Conservation (phyloP, 2,329 filamentous ascomycete genomes). For the Xylaria sp. region DNA sequence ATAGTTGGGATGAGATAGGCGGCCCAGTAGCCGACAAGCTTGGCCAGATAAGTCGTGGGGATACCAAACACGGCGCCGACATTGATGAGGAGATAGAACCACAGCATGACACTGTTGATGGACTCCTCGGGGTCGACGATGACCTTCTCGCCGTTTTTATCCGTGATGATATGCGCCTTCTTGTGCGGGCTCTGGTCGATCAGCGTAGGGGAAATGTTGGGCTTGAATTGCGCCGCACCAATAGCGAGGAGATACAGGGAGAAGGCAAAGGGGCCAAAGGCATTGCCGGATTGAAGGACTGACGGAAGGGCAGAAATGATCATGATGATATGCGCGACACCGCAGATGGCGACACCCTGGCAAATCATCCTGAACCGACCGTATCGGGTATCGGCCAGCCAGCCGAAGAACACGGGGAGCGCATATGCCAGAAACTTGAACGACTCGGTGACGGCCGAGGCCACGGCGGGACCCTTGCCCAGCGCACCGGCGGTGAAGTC, state of each 20-base stretch:
- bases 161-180: conserved; percentile 61
- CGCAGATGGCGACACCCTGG: conserved; percentile 48
- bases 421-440: conserved; percentile 60
- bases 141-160: conserved; percentile 68
- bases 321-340: conserved; percentile 51
- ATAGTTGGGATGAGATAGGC: conserved; percentile 57
- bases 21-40: conserved; percentile 61
- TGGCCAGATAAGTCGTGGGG: conserved; percentile 61
- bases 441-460: conserved; percentile 57
- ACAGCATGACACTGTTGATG: conserved; percentile 72
- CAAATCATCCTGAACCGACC: conserved; percentile 52
- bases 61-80: conserved; percentile 62
- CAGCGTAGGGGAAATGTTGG: conserved; percentile 75
- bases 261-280: conserved; percentile 68
- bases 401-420: conserved; percentile 55
- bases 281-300: conserved; percentile 57
- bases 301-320: conserved; percentile 48
- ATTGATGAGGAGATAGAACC: conserved; percentile 66
- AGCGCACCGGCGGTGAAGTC: conserved; percentile 59
- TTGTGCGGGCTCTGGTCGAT: conserved; percentile 73
- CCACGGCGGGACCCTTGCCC: conserved; percentile 58
- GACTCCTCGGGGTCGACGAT: conserved; percentile 74
- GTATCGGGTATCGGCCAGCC: conserved; percentile 55
- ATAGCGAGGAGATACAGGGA: conserved; percentile 64
- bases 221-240: conserved; percentile 75